Evolutionary conservation across 345 rosid species (phyloP).

Genomic region (Cardiospermum halicacabum): DNA sequence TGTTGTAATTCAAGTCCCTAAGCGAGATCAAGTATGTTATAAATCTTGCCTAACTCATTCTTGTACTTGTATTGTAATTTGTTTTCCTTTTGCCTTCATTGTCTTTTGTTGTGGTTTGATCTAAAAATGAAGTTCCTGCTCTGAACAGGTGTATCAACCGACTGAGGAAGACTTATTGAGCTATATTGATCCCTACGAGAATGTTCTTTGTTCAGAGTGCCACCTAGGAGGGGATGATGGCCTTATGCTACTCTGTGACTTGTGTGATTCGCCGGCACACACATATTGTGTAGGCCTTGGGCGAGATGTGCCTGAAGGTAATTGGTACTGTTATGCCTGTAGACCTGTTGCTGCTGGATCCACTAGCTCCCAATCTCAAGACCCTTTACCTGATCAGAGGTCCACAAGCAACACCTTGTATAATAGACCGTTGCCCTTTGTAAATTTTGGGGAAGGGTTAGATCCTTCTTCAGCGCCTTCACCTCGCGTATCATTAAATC

Average conservation of each 20-base stretch:
- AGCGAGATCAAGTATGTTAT: slow-evolving; percentile 83
- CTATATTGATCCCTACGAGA: slow-evolving; percentile 91
- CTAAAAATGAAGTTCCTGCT: slow-evolving; percentile 10
- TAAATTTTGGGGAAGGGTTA: slow-evolving; percentile 44
- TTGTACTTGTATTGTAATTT: not conserved
- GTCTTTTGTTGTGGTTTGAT: slow-evolving; percentile 10
- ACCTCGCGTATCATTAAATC: slow-evolving; percentile 41
- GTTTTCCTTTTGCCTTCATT: slow-evolving; percentile 3
- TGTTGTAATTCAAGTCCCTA: slow-evolving; percentile 63
- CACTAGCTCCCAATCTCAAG: slow-evolving; percentile 54
- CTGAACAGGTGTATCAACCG: slow-evolving; percentile 86
- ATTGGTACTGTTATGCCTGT: slow-evolving; percentile 98
- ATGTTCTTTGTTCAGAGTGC: slow-evolving; percentile 88
- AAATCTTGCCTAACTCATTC: not conserved
- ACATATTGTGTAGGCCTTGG: slow-evolving; percentile 97
- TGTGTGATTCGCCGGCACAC: slow-evolving; percentile 98
- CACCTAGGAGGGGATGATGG: slow-evolving; percentile 96
- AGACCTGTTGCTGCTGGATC: slow-evolving; percentile 79
- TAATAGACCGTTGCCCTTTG: slow-evolving; percentile 42
- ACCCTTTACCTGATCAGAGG: slow-evolving; percentile 48
- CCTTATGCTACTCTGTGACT: slow-evolving; percentile 93
- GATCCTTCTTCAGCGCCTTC: slow-evolving; percentile 45
- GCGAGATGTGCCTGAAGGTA: slow-evolving; percentile 91
- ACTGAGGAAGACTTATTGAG: slow-evolving; percentile 96
- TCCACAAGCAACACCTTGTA: slow-evolving; percentile 32